phyloP scores from a whole-genome alignment of 2,329 filamentous ascomycete species.

The Arthrobotrys conoides region DNA sequence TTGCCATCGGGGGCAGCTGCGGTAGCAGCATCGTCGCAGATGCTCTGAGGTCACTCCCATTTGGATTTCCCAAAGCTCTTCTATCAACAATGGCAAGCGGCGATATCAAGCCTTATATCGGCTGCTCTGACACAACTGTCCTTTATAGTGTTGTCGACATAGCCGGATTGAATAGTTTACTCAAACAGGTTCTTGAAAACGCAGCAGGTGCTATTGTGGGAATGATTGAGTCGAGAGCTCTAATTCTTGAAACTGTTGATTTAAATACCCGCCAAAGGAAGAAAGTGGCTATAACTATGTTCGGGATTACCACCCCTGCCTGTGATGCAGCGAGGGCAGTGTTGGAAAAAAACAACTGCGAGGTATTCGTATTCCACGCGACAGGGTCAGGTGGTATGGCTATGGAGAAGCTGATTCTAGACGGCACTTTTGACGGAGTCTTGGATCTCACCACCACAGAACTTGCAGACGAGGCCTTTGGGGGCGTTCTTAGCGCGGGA shows the following conservation, averaged over 20 bases:
- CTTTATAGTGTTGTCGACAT: conserved; percentile 81
- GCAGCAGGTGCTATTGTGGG: conserved; percentile 75
- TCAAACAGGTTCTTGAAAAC: conserved; percentile 74
- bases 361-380: conserved; percentile 77
- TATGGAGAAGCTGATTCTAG: conserved; percentile 76
- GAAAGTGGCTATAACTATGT: conserved; percentile 79
- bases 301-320: conserved; percentile 79
- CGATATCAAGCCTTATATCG: conserved; percentile 76
- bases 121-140: conserved; percentile 78
- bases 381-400: conserved; percentile 78
- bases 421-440: conserved; percentile 75
- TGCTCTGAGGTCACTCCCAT: conserved; percentile 75
- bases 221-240: conserved; percentile 67
- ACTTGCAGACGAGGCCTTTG: conserved; percentile 75
- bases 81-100: conserved; percentile 79
- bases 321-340: conserved; percentile 72
- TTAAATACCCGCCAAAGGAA: conserved; percentile 68
- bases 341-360: conserved; percentile 68
- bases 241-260: not conserved
- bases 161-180: conserved; percentile 75
- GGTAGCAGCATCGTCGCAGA: conserved; percentile 75
- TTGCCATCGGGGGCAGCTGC: conserved; percentile 75
- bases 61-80: conserved; percentile 79
- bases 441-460: conserved; percentile 81
- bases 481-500: conserved; percentile 76